Conservation (phyloP, 768 basidiomycete genomes). For the Lactarius hengduanensis region DNA sequence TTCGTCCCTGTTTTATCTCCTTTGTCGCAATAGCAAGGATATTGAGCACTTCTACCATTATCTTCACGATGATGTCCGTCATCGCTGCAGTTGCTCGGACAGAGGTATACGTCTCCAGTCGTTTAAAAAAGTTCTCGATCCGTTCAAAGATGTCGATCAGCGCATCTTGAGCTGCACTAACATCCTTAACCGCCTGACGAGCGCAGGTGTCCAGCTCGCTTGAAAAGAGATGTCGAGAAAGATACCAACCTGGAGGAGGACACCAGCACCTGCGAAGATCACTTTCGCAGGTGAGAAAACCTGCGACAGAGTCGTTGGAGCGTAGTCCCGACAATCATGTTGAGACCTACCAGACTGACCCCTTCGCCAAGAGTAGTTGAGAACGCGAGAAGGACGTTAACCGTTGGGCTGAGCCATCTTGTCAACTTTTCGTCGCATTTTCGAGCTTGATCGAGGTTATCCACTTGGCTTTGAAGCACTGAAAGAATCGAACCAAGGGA, state of each 20-base stretch:
- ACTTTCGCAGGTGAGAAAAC: not conserved
- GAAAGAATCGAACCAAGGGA: not conserved
- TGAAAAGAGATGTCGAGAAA: not conserved
- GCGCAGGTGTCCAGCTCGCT: not conserved
- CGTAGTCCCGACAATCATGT: not conserved
- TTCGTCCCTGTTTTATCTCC: slow-evolving; percentile 7
- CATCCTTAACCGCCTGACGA: not conserved
- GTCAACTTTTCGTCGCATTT: not conserved
- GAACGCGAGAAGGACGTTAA: slow-evolving; percentile 6
- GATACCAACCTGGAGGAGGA: not conserved
- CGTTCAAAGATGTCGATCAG: not conserved
- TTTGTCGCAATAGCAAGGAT: not conserved
- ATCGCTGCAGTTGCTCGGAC: not conserved
- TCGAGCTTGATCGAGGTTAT: not conserved
- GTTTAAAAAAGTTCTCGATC: not conserved
- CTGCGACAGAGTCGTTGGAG: not conserved
- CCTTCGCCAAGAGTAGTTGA: slow-evolving; percentile 7
- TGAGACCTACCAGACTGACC: not conserved
- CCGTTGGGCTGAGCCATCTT: not conserved
- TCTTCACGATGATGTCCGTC: slow-evolving; percentile 2
- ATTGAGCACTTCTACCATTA: slow-evolving; percentile 2
- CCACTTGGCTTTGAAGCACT: not conserved
- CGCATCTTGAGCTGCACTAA: not conserved
- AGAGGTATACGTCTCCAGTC: not conserved
- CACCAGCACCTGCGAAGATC: slow-evolving; percentile 3